Percentiles rank a stretch among this genome's conserved stretches.
These are phyloP conservation scores for Cudoniella acicularis DNA, from an alignment of 495 filamentous ascomycete genomes.

Conservation along the genomic window DNA sequence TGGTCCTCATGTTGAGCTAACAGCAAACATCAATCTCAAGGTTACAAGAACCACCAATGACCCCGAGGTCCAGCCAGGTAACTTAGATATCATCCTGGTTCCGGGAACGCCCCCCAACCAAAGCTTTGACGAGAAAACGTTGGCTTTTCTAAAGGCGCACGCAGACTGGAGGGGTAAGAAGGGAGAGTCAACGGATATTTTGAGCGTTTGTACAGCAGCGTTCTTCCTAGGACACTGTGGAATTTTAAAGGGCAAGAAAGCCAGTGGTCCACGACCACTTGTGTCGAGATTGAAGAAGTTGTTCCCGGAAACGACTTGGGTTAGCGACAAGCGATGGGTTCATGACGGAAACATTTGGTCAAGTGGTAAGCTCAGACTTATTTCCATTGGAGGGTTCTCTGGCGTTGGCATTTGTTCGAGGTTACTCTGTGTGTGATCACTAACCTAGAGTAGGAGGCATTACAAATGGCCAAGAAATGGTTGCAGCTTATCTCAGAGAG, in stretches of 20 bases:
- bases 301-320: slow-evolving; percentile 43
- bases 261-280: slow-evolving; percentile 49
- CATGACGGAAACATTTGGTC: slow-evolving; percentile 60
- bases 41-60: slow-evolving; percentile 12
- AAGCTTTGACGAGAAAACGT: slow-evolving; percentile 30
- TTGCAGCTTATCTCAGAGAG: slow-evolving; percentile 48
- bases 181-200: slow-evolving; percentile 37
- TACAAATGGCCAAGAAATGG: slow-evolving; percentile 61
- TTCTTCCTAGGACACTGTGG: slow-evolving; percentile 46
- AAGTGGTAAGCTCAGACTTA: slow-evolving; percentile 42
- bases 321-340: slow-evolving; percentile 45
- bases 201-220: slow-evolving; percentile 54
- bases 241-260: slow-evolving; percentile 42
- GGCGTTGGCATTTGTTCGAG: neutral
- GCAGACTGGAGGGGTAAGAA: slow-evolving; percentile 20
- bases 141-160: slow-evolving; percentile 45
- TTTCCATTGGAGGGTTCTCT: slow-evolving; percentile 2
- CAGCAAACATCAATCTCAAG: slow-evolving; percentile 9
- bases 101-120: slow-evolving; percentile 47
- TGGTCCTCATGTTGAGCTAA: slow-evolving; percentile 13
- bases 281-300: slow-evolving; percentile 38
- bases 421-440: neutral
- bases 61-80: slow-evolving; percentile 32
- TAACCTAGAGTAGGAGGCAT: slow-evolving; percentile 43
- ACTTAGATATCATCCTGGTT: slow-evolving; percentile 48